These are phyloP conservation scores for Penicillium macrosclerotiorum DNA, from an alignment of 495 filamentous ascomycete genomes.

Conservation along the genomic window DNA sequence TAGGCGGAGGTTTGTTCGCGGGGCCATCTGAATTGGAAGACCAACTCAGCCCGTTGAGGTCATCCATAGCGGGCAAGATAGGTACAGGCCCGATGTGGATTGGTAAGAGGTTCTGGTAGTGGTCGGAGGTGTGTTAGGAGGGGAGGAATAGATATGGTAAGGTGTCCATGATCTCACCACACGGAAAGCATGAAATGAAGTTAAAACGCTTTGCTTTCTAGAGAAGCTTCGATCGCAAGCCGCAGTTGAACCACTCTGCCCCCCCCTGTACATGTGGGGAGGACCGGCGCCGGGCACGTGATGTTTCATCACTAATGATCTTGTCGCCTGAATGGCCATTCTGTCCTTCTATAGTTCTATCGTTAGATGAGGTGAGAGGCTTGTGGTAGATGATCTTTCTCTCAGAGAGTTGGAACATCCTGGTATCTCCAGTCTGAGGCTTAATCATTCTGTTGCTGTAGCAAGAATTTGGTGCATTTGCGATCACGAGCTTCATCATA, in stretches of 20 bases:
- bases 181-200: conserved; percentile 1
- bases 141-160: neutral
- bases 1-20: conserved; percentile 44
- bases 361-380: neutral
- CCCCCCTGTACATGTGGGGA: conserved; percentile 19
- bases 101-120: neutral
- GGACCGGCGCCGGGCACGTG: conserved; percentile 13
- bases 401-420: too few relatives aligned
- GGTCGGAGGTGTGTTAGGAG: conserved; percentile 2
- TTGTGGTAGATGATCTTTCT: too few relatives aligned
- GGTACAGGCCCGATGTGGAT: neutral
- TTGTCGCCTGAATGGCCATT: neutral
- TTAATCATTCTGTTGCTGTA: too few relatives aligned
- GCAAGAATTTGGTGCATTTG: too few relatives aligned
- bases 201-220: conserved; percentile 4
- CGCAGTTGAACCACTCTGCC: conserved; percentile 3
- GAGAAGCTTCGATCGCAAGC: conserved; percentile 5
- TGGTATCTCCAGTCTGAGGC: too few relatives aligned
- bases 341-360: too few relatives aligned
- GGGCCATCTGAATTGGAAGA: conserved; percentile 35
- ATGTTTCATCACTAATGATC: conserved; percentile 11
- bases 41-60: conserved; percentile 58
- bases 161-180: conserved; percentile 16
- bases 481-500: too few relatives aligned
- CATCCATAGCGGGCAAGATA: conserved; percentile 48